These are phyloP conservation scores for Trichoderma aggressivum DNA, from an alignment of 2,329 filamentous ascomycete genomes.

Conservation along the genomic window DNA sequence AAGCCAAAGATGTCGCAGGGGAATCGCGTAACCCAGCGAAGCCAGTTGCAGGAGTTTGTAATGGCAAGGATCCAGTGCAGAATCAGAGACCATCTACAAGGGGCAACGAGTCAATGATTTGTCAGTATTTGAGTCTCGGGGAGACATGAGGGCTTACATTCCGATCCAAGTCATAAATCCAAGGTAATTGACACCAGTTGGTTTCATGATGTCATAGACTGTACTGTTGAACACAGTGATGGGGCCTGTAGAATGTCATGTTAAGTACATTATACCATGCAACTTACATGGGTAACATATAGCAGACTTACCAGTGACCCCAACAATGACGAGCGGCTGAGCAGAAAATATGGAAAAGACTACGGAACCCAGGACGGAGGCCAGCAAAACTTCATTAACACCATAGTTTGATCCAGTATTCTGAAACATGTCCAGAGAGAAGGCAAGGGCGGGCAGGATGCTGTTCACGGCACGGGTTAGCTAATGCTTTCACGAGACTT, in stretches of 20 bases:
- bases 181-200: slow-evolving; percentile 75
- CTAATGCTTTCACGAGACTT: neutral
- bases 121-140: neutral
- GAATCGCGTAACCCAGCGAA: slow-evolving; percentile 88
- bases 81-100: slow-evolving; percentile 68
- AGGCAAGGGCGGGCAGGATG: slow-evolving; percentile 81
- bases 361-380: slow-evolving; percentile 77
- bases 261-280: neutral
- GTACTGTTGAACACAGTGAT: slow-evolving; percentile 91
- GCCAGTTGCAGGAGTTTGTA: slow-evolving; percentile 81
- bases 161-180: slow-evolving; percentile 92
- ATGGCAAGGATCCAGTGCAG: slow-evolving; percentile 82
- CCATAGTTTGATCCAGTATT: slow-evolving; percentile 82
- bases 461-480: slow-evolving; percentile 40
- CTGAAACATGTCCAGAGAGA: slow-evolving; percentile 90
- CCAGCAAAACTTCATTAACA: slow-evolving; percentile 85
- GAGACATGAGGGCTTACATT: slow-evolving; percentile 48
- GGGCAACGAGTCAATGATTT: neutral
- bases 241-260: slow-evolving; percentile 52
- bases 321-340: slow-evolving; percentile 86
- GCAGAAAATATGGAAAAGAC: slow-evolving; percentile 78
- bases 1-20: slow-evolving; percentile 93
- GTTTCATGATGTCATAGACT: slow-evolving; percentile 81
- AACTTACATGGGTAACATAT: too few relatives aligned
- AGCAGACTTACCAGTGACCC: slow-evolving; percentile 63